Evolutionary conservation across 371 early-diverging fungal species (phyloP).

Genomic region (Rhizopus sp.): DNA sequence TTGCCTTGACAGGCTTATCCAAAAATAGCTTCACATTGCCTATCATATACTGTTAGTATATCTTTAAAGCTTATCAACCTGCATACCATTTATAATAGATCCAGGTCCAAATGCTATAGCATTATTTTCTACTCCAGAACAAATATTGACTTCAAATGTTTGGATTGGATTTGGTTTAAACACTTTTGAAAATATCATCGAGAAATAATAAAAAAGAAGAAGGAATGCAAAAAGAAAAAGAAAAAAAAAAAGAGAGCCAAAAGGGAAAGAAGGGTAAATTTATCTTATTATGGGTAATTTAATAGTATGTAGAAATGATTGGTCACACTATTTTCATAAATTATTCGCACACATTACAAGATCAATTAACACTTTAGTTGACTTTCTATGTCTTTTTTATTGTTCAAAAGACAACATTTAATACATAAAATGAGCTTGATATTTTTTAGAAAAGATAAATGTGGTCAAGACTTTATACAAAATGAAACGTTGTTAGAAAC

Average conservation of each 20-base stretch:
- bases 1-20: slow-evolving; percentile 28
- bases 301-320: no score
- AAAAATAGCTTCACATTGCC: slow-evolving; percentile 40
- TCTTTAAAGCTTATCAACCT: no score
- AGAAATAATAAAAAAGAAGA: slow-evolving; percentile 8
- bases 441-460: no score
- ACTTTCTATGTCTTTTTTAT: no score
- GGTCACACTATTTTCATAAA: no score
- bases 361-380: no score
- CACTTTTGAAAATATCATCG: slow-evolving; percentile 29
- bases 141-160: slow-evolving; percentile 28
- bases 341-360: no score
- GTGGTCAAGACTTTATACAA: no score
- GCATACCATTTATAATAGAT: slow-evolving; percentile 44
- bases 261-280: neutral
- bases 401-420: no score
- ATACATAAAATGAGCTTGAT: no score
- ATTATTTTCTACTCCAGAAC: slow-evolving; percentile 24
- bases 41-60: slow-evolving; percentile 1
- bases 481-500: no score
- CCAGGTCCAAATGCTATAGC: slow-evolving; percentile 47
- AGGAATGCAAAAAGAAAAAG: slow-evolving; percentile 11
- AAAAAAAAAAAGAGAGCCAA: slow-evolving; percentile 1
- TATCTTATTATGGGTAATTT: no score
- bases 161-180: slow-evolving; percentile 28